These are phyloP conservation scores for Sordariomycetes sp. DNA, from an alignment of 2,329 filamentous ascomycete genomes.

Conservation along the genomic window DNA sequence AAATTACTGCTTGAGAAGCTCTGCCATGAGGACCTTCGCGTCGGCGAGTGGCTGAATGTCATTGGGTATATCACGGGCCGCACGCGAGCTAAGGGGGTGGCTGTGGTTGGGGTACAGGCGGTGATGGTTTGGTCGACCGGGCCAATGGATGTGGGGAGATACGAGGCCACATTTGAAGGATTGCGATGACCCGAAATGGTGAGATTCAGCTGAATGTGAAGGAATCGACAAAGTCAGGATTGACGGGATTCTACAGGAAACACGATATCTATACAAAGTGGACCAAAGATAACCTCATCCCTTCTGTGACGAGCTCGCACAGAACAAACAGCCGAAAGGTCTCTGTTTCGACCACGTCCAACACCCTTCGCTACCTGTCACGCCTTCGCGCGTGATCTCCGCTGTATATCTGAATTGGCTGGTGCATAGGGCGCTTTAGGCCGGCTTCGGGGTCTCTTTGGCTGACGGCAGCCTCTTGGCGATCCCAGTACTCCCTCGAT, in stretches of 20 bases:
- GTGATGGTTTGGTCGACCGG: slow-evolving; percentile 71
- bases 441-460: slow-evolving; percentile 35
- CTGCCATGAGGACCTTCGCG: slow-evolving; percentile 50
- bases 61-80: slow-evolving; percentile 61
- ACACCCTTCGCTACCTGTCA: too few relatives aligned
- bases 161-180: slow-evolving; percentile 51
- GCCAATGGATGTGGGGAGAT: slow-evolving; percentile 59
- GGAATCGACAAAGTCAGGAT: too few relatives aligned
- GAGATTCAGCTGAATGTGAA: too few relatives aligned
- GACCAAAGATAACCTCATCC: not conserved
- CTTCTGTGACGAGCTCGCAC: too few relatives aligned
- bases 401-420: slow-evolving; percentile 41
- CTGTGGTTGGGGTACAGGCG: slow-evolving; percentile 54
- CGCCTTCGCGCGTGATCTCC: slow-evolving; percentile 14
- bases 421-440: slow-evolving; percentile 47
- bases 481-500: slow-evolving; percentile 48
- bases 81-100: not conserved
- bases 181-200: too few relatives aligned
- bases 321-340: too few relatives aligned
- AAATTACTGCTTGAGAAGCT: slow-evolving; percentile 60
- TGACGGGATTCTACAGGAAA: too few relatives aligned
- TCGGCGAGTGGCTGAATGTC: slow-evolving; percentile 85
- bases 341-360: too few relatives aligned
- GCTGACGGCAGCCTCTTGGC: slow-evolving; percentile 39
- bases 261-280: not conserved